Percentiles rank a stretch among this genome's conserved stretches.
These are phyloP conservation scores for Neostapfia colusana DNA, from an alignment of 176 grass and related monocot species.

Conservation along the genomic window DNA sequence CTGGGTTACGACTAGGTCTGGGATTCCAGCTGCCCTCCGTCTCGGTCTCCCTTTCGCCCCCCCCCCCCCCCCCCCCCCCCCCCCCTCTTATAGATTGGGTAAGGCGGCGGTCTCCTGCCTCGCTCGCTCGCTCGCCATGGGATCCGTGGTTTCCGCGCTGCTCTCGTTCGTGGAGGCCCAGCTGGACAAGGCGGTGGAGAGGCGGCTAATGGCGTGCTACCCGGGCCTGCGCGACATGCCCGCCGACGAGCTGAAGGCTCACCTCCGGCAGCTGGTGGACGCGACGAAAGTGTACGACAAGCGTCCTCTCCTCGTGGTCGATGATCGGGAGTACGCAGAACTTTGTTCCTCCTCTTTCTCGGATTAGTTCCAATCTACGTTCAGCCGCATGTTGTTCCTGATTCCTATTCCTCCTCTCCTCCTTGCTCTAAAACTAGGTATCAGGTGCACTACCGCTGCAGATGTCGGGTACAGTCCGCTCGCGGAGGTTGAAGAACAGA, in stretches of 20 bases:
- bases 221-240: background rate
- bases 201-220: background rate
- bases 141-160: background rate
- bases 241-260: background rate
- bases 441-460: no score
- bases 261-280: background rate
- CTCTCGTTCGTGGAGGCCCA: background rate
- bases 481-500: no score
- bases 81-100: background rate
- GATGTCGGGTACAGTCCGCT: no score
- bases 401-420: background rate
- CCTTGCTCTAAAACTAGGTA: no score
- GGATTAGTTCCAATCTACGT: background rate
- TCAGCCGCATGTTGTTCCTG: background rate
- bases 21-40: no score
- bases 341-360: background rate
- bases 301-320: background rate
- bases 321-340: background rate
- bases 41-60: no score
- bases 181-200: background rate
- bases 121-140: background rate
- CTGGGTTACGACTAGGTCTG: no score
- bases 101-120: background rate
- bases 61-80: no score
- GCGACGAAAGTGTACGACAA: background rate